Percentiles rank a stretch among this genome's conserved stretches.
These are phyloP conservation scores for Gossypium trilobum DNA, from an alignment of 441 rosid genomes.

Conservation along the genomic window DNA sequence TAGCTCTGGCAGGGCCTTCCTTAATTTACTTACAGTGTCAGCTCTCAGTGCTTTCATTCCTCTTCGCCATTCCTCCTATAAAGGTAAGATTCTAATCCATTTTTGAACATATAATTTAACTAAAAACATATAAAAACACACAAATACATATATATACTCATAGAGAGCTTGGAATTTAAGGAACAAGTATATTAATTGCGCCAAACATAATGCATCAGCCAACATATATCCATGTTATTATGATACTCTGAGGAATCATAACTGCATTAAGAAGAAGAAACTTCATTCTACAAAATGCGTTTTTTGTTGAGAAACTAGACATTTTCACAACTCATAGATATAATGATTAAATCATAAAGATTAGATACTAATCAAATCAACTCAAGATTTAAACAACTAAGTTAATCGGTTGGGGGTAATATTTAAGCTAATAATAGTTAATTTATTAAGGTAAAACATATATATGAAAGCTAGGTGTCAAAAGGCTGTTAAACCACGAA, in stretches of 20 bases:
- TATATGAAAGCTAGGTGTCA: neutral
- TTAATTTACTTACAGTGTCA: slow-evolving; percentile 53
- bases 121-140: neutral
- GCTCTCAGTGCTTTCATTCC: slow-evolving; percentile 63
- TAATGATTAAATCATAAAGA: neutral
- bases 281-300: neutral
- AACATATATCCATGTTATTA: neutral
- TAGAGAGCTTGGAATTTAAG: neutral
- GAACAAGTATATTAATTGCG: neutral
- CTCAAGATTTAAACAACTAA: neutral
- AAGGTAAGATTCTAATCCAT: neutral
- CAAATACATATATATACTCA: neutral
- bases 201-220: neutral
- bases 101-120: slow-evolving; percentile 1
- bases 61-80: slow-evolving; percentile 82
- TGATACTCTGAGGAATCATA: neutral
- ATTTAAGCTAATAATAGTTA: neutral
- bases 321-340: neutral
- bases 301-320: neutral
- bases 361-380: neutral
- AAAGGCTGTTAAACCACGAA: neutral
- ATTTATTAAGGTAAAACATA: neutral
- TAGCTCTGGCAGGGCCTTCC: slow-evolving; percentile 61
- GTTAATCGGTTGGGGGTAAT: neutral
- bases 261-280: neutral